These are phyloP conservation scores for Eucalyptus brandiana DNA, from an alignment of 345 rosid species.

Conservation along the genomic window DNA sequence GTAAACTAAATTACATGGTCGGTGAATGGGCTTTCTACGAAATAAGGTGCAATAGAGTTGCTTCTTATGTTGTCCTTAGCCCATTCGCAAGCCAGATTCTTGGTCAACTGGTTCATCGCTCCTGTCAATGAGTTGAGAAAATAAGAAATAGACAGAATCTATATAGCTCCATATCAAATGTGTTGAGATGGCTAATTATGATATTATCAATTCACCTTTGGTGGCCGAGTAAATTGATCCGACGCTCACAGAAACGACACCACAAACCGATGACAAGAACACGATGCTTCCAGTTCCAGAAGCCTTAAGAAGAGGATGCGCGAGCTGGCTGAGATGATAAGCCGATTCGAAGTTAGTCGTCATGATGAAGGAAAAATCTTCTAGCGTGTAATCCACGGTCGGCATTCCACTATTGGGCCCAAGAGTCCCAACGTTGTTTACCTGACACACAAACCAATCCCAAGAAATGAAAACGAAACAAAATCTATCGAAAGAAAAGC, in stretches of 20 bases:
- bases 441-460: neutral
- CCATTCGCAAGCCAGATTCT: slow-evolving; percentile 67
- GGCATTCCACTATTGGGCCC: neutral
- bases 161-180: neutral
- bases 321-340: neutral
- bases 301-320: neutral
- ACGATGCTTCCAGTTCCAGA: neutral
- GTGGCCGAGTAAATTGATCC: neutral
- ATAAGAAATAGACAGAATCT: neutral
- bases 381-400: neutral
- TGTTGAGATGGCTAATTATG: neutral
- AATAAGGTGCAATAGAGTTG: slow-evolving; percentile 42
- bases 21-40: slow-evolving; percentile 7
- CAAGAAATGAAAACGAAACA: neutral
- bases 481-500: neutral
- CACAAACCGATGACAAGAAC: neutral
- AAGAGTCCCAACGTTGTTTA: neutral
- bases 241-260: fast-evolving
- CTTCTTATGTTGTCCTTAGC: slow-evolving; percentile 50
- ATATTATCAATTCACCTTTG: neutral
- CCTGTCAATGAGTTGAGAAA: slow-evolving; percentile 7
- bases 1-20: neutral
- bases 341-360: neutral
- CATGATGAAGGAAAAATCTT: neutral
- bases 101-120: slow-evolving; percentile 40